phyloP scores from a whole-genome alignment of 108 stramenopile genomes.

The Skeletonema marinoi region DNA sequence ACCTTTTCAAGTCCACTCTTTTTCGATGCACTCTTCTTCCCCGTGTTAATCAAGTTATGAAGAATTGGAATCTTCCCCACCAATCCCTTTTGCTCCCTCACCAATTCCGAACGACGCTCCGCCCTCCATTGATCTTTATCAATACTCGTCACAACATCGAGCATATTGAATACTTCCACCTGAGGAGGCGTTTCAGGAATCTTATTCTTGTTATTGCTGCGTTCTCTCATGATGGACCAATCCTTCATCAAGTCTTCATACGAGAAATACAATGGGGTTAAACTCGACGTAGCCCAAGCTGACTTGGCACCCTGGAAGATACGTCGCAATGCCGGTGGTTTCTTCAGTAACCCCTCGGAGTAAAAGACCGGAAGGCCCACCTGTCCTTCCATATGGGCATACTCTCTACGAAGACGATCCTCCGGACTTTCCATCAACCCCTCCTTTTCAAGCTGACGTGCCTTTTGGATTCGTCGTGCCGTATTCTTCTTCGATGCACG shows the following conservation, averaged over 20 bases:
- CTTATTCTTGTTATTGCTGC: conserved; percentile 29
- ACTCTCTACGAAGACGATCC: conserved; percentile 34
- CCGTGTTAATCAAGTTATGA: conserved; percentile 19
- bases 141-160: conserved; percentile 81
- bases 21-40: neutral
- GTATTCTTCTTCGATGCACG: conserved; percentile 39
- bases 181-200: conserved; percentile 58
- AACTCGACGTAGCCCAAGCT: conserved; percentile 40
- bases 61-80: conserved; percentile 38
- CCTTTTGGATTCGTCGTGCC: conserved; percentile 31
- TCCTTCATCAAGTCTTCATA: conserved; percentile 81
- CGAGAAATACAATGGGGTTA: conserved; percentile 77
- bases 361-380: conserved; percentile 84
- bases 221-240: conserved; percentile 60
- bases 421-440: conserved; percentile 30
- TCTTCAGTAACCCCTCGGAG: conserved; percentile 57
- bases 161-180: conserved; percentile 83
- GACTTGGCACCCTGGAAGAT: conserved; percentile 44
- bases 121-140: conserved; percentile 61
- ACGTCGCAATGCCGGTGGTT: conserved; percentile 40
- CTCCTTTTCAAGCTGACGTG: conserved; percentile 49
- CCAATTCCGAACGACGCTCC: conserved; percentile 31
- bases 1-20: conserved; percentile 47
- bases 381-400: conserved; percentile 81
- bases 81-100: conserved; percentile 34